phyloP scores from a whole-genome alignment of 2,329 filamentous ascomycete genomes.

The Aphanoascus verrucosus region DNA sequence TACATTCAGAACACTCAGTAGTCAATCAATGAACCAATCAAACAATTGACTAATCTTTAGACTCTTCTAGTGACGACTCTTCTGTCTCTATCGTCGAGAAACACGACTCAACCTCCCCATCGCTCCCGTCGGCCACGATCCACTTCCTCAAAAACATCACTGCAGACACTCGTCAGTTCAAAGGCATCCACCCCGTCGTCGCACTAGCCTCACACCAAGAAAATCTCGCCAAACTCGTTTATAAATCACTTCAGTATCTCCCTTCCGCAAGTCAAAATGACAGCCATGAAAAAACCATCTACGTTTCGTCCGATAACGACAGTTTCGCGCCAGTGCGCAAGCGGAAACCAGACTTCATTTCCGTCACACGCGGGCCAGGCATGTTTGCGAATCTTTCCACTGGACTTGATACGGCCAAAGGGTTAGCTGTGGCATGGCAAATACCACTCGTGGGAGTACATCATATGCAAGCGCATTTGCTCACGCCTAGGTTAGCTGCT shows the following conservation, averaged over 20 bases:
- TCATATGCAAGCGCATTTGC: slow-evolving; percentile 93
- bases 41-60: not conserved
- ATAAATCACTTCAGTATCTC: slow-evolving; percentile 50
- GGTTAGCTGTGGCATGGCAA: slow-evolving; percentile 70
- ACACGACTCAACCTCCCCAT: slow-evolving; percentile 16
- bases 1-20: not conserved
- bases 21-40: too few relatives aligned
- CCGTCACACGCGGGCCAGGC: slow-evolving; percentile 80
- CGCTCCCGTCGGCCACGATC: slow-evolving; percentile 40
- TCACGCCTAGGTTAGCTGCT: slow-evolving; percentile 68
- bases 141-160: slow-evolving; percentile 75
- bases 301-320: slow-evolving; percentile 14
- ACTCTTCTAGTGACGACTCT: slow-evolving; percentile 62
- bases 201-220: slow-evolving; percentile 66
- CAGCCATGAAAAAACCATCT: slow-evolving; percentile 7
- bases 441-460: slow-evolving; percentile 77
- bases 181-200: slow-evolving; percentile 68
- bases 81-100: slow-evolving; percentile 72
- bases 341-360: slow-evolving; percentile 66
- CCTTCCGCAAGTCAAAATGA: slow-evolving; percentile 25
- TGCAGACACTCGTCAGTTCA: slow-evolving; percentile 61
- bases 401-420: slow-evolving; percentile 77
- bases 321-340: slow-evolving; percentile 21
- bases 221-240: slow-evolving; percentile 57
- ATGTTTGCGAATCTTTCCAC: slow-evolving; percentile 69